Conservation (phyloP, 2,329 filamentous ascomycete genomes). For the Exophiala xenobiotica region DNA sequence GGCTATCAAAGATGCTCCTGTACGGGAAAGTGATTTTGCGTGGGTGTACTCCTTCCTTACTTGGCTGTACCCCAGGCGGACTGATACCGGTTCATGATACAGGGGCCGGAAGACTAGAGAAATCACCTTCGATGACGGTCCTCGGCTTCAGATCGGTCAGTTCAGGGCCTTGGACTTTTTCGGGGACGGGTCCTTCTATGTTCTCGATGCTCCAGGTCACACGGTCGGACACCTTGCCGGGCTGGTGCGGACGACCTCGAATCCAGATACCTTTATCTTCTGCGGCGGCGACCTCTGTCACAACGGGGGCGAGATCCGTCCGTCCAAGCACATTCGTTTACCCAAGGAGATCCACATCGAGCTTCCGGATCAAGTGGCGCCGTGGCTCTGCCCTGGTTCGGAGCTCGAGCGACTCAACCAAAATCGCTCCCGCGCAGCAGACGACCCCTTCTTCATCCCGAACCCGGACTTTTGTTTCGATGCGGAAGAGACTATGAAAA, state of each 20-base stretch:
- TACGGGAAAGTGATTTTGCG: conserved; percentile 39
- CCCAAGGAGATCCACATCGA: not conserved
- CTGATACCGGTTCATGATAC: not conserved
- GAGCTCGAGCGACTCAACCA: not conserved
- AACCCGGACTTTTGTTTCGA: not conserved
- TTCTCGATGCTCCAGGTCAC: conserved; percentile 47
- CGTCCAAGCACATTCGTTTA: not conserved
- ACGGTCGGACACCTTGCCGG: conserved; percentile 51
- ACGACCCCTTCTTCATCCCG: not conserved
- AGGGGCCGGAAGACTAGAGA: not conserved
- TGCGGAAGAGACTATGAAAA: not conserved
- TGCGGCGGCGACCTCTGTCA: conserved; percentile 52
- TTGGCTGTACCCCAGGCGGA: not conserved
- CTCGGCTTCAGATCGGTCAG: not conserved
- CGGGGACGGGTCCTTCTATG: conserved; percentile 42
- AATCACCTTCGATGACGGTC: not conserved
- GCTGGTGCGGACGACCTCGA: conserved; percentile 44
- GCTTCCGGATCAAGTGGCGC: not conserved
- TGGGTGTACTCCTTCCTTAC: not conserved
- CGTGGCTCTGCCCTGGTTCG: not conserved
- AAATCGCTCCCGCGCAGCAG: not conserved
- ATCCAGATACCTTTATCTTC: conserved; percentile 44
- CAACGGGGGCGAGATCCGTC: conserved; percentile 32
- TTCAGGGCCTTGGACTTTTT: conserved; percentile 42
- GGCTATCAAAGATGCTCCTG: conserved; percentile 35